phyloP scores from a whole-genome alignment of 2,329 filamentous ascomycete species.

The Colletotrichum sp. region DNA sequence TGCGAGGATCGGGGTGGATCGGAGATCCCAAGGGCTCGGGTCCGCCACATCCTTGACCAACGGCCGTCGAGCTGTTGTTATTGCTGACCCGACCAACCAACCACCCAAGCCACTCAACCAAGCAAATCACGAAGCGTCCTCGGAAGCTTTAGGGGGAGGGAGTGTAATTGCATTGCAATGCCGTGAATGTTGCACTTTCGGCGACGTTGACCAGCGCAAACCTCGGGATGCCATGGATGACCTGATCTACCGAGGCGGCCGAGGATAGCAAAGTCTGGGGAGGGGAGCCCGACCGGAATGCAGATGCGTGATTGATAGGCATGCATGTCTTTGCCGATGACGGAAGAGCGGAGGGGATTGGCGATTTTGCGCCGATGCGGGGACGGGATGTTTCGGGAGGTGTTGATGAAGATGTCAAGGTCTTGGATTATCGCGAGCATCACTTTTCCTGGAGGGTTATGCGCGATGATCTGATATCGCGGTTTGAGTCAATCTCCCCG shows the following conservation, averaged over 20 bases:
- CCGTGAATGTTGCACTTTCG: background rate
- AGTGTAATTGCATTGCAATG: background rate
- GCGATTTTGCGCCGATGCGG: background rate
- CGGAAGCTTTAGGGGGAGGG: background rate
- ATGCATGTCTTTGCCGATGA: background rate
- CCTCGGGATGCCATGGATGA: background rate
- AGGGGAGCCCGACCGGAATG: background rate
- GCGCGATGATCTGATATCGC: background rate
- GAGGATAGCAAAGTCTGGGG: background rate
- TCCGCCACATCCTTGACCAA: background rate
- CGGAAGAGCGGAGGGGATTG: background rate
- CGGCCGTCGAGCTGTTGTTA: background rate
- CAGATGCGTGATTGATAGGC: background rate
- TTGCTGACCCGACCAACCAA: background rate
- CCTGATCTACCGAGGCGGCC: background rate
- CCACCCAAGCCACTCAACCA: background rate
- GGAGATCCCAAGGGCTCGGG: background rate
- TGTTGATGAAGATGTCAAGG: background rate
- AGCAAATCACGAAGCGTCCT: background rate
- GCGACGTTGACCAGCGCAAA: background rate
- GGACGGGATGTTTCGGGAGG: constrained; percentile 4
- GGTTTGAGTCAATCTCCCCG: background rate
- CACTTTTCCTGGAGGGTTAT: background rate
- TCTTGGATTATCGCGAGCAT: background rate
- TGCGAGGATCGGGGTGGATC: constrained; percentile 1